These are phyloP conservation scores for Eucalyptus curtisii DNA, from an alignment of 345 rosid species.

Conservation along the genomic window DNA sequence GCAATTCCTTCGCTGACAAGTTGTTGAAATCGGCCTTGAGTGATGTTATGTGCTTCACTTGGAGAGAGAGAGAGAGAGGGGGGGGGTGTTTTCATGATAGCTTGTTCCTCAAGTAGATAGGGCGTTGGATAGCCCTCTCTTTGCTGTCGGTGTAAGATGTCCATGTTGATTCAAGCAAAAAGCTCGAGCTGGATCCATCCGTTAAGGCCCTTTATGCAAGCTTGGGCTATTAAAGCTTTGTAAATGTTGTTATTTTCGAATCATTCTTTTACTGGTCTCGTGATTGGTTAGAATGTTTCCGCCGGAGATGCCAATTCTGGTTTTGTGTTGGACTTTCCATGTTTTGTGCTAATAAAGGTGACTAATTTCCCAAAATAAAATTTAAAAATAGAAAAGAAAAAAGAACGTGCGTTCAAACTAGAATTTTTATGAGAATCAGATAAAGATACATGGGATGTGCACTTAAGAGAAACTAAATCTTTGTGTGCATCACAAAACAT, in stretches of 20 bases:
- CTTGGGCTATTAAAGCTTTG: neutral
- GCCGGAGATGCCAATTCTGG: neutral
- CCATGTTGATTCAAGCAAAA: neutral
- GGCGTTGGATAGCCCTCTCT: neutral
- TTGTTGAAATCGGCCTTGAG: neutral
- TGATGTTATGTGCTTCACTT: neutral
- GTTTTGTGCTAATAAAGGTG: neutral
- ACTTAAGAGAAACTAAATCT: neutral
- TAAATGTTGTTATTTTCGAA: neutral
- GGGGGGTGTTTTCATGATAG: neutral
- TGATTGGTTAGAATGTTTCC: neutral
- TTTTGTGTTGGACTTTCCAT: neutral
- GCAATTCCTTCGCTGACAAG: neutral
- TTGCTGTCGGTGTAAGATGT: neutral
- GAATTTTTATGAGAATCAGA: neutral
- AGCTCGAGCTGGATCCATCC: neutral
- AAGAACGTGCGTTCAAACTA: neutral
- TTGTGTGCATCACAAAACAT: neutral
- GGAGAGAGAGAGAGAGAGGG: neutral
- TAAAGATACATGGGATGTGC: neutral
- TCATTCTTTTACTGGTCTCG: neutral
- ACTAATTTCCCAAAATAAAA: neutral
- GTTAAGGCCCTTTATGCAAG: neutral
- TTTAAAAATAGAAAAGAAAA: neutral
- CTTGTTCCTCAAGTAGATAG: neutral